Evolutionary conservation across 2,329 filamentous ascomycete genomes (phyloP).

Genomic region (Uncinocarpus reesii): DNA sequence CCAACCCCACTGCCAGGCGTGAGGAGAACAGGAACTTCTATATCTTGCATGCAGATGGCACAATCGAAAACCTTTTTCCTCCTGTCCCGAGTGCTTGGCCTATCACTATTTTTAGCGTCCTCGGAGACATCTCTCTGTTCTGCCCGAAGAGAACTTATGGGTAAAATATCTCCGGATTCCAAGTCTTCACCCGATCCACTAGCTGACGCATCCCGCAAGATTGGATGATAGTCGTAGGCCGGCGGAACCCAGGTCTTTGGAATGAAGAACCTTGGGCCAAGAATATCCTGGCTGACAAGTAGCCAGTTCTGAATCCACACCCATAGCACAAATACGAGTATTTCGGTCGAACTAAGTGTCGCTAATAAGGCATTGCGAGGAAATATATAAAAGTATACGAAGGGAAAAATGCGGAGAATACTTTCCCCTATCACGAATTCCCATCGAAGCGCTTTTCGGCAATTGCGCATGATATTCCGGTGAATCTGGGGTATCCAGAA

Average conservation of each 20-base stretch:
- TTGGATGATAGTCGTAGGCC: slow-evolving; percentile 84
- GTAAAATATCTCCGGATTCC: slow-evolving; percentile 63
- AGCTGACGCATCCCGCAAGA: slow-evolving; percentile 48
- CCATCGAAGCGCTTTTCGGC: slow-evolving; percentile 82
- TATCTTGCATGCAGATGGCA: slow-evolving; percentile 83
- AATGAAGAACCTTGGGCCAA: slow-evolving; percentile 81
- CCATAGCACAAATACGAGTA: slow-evolving; percentile 61
- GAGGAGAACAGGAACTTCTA: slow-evolving; percentile 72
- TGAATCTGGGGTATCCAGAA: slow-evolving; percentile 89
- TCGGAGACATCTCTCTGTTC: slow-evolving; percentile 32
- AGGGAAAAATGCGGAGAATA: slow-evolving; percentile 62
- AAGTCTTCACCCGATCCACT: slow-evolving; percentile 55
- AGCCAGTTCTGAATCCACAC: slow-evolving; percentile 75
- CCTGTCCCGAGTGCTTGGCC: slow-evolving; percentile 34
- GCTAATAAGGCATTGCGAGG: slow-evolving; percentile 73
- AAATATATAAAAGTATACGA: slow-evolving; percentile 75
- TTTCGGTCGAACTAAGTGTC: slow-evolving; percentile 54
- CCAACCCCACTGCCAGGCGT: slow-evolving; percentile 34
- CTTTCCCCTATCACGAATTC: slow-evolving; percentile 82
- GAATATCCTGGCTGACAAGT: slow-evolving; percentile 68
- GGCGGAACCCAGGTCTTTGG: slow-evolving; percentile 55
- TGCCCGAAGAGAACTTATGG: slow-evolving; percentile 59
- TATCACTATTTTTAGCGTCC: slow-evolving; percentile 25
- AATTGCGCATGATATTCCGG: slow-evolving; percentile 83
- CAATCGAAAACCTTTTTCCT: slow-evolving; percentile 67